A percentile compares a stretch with the other conserved stretches of the same genome.
These are phyloP conservation scores for Schoenoplectus tabernaemontani DNA, from an alignment of 202 grass and related monocot species.

Conservation along the genomic window DNA sequence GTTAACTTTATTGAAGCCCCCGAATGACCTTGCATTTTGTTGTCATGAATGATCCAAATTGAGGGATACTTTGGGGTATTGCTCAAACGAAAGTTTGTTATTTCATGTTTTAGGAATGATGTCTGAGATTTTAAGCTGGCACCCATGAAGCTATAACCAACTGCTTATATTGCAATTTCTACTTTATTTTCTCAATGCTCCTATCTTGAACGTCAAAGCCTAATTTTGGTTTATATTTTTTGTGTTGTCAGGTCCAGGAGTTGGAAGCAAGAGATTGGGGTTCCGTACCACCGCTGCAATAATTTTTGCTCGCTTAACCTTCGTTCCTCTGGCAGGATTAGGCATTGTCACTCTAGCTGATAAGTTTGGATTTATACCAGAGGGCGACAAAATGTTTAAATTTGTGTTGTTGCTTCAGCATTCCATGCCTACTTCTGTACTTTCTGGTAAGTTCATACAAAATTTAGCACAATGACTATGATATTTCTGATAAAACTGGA, in stretches of 20 bases:
- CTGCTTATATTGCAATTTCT: not conserved
- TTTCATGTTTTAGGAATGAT: not conserved
- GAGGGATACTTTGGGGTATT: not conserved
- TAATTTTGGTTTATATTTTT: not conserved
- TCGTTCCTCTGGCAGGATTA: slow-evolving; percentile 84
- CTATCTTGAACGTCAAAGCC: not conserved
- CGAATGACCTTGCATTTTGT: not conserved
- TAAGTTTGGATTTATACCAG: slow-evolving; percentile 76
- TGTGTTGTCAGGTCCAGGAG: slow-evolving; percentile 68
- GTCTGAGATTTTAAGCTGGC: not conserved
- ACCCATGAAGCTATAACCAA: not conserved
- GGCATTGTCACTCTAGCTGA: slow-evolving; percentile 70
- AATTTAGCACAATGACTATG: not conserved
- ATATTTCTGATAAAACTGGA: not conserved
- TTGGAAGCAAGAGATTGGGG: slow-evolving; percentile 89
- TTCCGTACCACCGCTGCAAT: slow-evolving; percentile 76
- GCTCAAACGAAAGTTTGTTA: not conserved
- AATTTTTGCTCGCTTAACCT: slow-evolving; percentile 67
- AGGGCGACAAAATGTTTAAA: slow-evolving; percentile 97
- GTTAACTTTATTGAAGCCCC: not conserved
- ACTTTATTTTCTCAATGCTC: not conserved
- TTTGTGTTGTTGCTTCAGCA: slow-evolving; percentile 93
- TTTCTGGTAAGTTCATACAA: slow-evolving; percentile 57
- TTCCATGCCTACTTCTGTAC: slow-evolving; percentile 93
- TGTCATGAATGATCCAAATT: not conserved